Percentiles rank a stretch among this genome's conserved stretches.
Evolutionary conservation across 2,329 filamentous ascomycete genomes (phyloP).

Genomic region (Orbilia ellipsospora): DNA sequence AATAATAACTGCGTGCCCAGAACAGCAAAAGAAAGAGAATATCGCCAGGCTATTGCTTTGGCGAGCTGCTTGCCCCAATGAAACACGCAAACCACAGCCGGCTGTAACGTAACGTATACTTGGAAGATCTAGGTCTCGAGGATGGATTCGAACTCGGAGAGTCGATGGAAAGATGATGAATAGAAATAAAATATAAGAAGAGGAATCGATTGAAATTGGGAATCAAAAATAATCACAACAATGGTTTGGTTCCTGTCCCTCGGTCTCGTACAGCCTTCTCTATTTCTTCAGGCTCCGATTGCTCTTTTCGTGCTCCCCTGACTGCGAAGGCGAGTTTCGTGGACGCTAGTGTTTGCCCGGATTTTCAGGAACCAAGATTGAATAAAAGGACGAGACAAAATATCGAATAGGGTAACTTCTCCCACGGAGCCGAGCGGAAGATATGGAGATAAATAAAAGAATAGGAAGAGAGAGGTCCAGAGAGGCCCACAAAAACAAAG

Average conservation of each 20-base stretch:
- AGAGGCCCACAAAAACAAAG: neutral
- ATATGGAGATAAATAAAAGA: slow-evolving; percentile 4
- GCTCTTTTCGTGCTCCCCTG: slow-evolving; percentile 32
- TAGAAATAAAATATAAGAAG: slow-evolving; percentile 6
- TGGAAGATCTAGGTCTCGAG: neutral
- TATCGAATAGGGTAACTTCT: slow-evolving; percentile 19
- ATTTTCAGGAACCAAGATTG: slow-evolving; percentile 43
- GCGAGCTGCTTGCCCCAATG: slow-evolving; percentile 20
- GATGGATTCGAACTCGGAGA: neutral
- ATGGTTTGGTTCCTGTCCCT: neutral
- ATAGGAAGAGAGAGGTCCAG: neutral
- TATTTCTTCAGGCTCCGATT: slow-evolving; percentile 34
- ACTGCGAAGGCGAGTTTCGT: slow-evolving; percentile 16
- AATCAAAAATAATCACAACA: neutral
- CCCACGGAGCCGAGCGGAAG: slow-evolving; percentile 36
- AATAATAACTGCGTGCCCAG: neutral
- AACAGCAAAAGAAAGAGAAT: slow-evolving; percentile 17
- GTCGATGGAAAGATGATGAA: slow-evolving; percentile 12
- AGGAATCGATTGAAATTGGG: slow-evolving; percentile 1
- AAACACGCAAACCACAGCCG: slow-evolving; percentile 30
- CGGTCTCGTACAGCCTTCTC: slow-evolving; percentile 21
- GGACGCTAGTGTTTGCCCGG: slow-evolving; percentile 26
- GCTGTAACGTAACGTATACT: neutral
- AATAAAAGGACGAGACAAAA: slow-evolving; percentile 9
- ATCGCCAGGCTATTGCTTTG: slow-evolving; percentile 12